Base-by-base conservation (phyloP, 1,139 yeast genomes). In the Blastobotrys malaysiensis region DNA sequence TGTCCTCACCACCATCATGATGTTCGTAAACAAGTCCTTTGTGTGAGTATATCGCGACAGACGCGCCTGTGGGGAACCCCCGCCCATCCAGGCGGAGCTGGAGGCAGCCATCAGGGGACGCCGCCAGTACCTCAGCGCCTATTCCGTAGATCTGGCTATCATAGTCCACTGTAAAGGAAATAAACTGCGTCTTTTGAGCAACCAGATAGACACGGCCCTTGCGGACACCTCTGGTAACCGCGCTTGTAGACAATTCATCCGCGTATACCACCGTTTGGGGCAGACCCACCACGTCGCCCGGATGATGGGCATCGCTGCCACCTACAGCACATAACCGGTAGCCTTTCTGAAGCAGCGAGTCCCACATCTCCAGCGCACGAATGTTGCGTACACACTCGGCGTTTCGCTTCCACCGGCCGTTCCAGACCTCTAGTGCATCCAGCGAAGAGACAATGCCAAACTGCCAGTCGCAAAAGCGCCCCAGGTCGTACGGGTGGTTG, bases 401-500 rank as follows among this genome's bases (percentile, higher is more conserved):
- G 31, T 52, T 51, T 9, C 56, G 43, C 45, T 54, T 56, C 60
- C 60, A 57, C 27, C 50, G 52, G 20, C 60, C 60, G 49, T 57
- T 57, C 60, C 60, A 57, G 21, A 57, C 59, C 45, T 57, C 60
- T 9, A 57, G 47, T 9, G 55, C 59, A 49, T 57, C 60, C 49
- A 56, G 48, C 11, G 48, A 55, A 14, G 52, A 47, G 24, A 52
- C 16, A 48, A 51, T 52, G 7, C 50, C 31, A 21, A 46, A 55
- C n/a, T 24, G 39, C 60, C 60, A 57, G 19, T 49, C 53, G 27
- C 59, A 56, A 18, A 45, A 49, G 11, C 48, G 24, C 19, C 57
- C 53, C 14, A 45, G 43, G n/a, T 54, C 59, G 43, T 27, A 57
- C 1, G 60, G 60, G 43, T 57, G 60, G 46, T 57, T 57, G 20